Conservation (phyloP, 352 stramenopile species). For the Plasmopara viticola region DNA sequence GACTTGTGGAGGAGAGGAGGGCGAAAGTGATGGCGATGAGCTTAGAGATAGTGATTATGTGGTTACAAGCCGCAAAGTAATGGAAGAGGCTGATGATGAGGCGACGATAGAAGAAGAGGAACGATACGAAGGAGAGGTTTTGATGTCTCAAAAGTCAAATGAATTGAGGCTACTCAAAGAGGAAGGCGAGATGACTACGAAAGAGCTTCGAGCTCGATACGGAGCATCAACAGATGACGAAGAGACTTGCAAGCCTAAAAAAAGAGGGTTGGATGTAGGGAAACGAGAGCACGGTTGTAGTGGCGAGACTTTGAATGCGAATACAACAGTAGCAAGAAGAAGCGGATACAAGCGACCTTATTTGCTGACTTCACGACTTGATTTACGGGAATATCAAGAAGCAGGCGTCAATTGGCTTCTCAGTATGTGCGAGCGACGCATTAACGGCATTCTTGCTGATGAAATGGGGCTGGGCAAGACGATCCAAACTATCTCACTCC, state of each 20-base stretch:
- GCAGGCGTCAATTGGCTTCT: conserved; percentile 96
- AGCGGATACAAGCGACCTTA: conserved; percentile 57
- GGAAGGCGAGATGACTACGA: conserved; percentile 91
- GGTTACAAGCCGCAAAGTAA: no score
- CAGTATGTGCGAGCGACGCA: conserved; percentile 92
- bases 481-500: conserved; percentile 98
- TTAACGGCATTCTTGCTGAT: conserved; percentile 99
- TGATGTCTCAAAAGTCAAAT: conserved; percentile 45
- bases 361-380: conserved; percentile 55
- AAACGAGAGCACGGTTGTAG: no score
- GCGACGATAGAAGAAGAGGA: conserved; percentile 89
- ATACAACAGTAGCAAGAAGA: conserved; percentile 5
- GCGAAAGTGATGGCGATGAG: no score
- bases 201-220: conserved; percentile 65
- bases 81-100: conserved; percentile 63
- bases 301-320: no score
- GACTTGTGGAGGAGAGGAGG: no score
- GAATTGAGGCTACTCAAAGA: conserved; percentile 85
- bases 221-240: conserved; percentile 15
- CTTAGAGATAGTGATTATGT: no score
- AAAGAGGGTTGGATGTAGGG: no score
- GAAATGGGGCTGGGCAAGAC: conserved; percentile 97
- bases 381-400: conserved; percentile 75
- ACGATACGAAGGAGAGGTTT: conserved; percentile 22
- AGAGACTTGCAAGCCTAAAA: background rate